These are phyloP conservation scores for Cadophora sp. DNA, from an alignment of 2,329 filamentous ascomycete species.

Conservation along the genomic window DNA sequence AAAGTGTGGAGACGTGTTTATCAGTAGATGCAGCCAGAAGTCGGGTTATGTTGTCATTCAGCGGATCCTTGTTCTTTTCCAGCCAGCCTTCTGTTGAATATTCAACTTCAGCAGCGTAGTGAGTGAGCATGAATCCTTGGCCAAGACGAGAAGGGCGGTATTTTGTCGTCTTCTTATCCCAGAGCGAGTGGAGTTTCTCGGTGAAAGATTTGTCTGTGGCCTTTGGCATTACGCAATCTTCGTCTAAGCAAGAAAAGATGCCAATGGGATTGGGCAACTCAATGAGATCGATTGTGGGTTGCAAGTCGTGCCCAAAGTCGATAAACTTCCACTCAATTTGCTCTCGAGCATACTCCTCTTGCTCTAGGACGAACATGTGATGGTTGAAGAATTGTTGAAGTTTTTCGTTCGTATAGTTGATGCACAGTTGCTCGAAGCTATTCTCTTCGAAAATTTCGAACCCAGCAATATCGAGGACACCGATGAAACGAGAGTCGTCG, in stretches of 20 bases:
- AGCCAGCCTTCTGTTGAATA: slow-evolving; percentile 95
- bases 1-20: slow-evolving; percentile 82
- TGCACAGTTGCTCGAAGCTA: slow-evolving; percentile 98
- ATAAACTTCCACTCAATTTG: slow-evolving; percentile 99
- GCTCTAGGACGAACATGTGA: slow-evolving; percentile 99
- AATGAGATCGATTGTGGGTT: slow-evolving; percentile 97
- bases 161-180: slow-evolving; percentile 95
- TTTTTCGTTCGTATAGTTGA: slow-evolving; percentile 99
- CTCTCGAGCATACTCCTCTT: slow-evolving; percentile 96
- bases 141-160: slow-evolving; percentile 87
- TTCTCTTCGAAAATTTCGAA: slow-evolving; percentile 99
- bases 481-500: slow-evolving; percentile 95
- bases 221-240: slow-evolving; percentile 99
- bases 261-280: slow-evolving; percentile 96
- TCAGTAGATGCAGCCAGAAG: slow-evolving; percentile 84
- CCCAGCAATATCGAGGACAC: slow-evolving; percentile 96
- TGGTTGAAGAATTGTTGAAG: slow-evolving; percentile 99
- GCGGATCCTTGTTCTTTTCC: slow-evolving; percentile 98
- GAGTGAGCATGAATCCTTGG: slow-evolving; percentile 94
- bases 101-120: slow-evolving; percentile 97
- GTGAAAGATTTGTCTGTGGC: slow-evolving; percentile 97
- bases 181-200: slow-evolving; percentile 94
- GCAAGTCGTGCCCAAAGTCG: slow-evolving; percentile 95
- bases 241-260: slow-evolving; percentile 97
- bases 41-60: slow-evolving; percentile 96